Evolutionary conservation across 768 basidiomycete species (phyloP).

Genomic region (Suillus americanus): DNA sequence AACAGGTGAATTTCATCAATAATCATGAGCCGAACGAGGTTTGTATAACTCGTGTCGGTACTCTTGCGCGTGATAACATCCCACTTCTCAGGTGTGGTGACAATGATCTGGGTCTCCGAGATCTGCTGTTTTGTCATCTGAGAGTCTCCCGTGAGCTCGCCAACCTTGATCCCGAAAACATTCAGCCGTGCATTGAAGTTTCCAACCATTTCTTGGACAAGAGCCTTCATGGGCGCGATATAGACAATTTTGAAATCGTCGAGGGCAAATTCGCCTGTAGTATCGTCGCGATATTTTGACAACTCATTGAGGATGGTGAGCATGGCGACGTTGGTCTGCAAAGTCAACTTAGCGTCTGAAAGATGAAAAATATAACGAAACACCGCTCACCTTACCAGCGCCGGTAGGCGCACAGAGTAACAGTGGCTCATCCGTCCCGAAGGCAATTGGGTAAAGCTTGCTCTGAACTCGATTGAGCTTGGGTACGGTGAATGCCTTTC

Average conservation of each 20-base stretch:
- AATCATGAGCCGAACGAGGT: slow-evolving; percentile 93
- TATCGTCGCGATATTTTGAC: slow-evolving; percentile 80
- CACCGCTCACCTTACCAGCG: slow-evolving; percentile 85
- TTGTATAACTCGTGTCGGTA: slow-evolving; percentile 95
- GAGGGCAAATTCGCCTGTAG: slow-evolving; percentile 77
- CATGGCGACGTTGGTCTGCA: slow-evolving; percentile 96
- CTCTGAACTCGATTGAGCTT: slow-evolving; percentile 91
- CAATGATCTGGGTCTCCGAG: slow-evolving; percentile 94
- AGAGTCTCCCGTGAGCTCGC: slow-evolving; percentile 94
- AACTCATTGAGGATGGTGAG: slow-evolving; percentile 91
- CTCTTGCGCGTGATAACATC: slow-evolving; percentile 99
- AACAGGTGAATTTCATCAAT: slow-evolving; percentile 98
- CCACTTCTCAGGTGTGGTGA: slow-evolving; percentile 99
- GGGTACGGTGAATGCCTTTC: slow-evolving; percentile 79
- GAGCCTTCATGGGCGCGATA: slow-evolving; percentile 98
- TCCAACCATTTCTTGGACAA: slow-evolving; percentile 98
- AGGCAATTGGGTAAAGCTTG: slow-evolving; percentile 89
- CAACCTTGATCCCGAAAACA: slow-evolving; percentile 77
- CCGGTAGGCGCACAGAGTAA: slow-evolving; percentile 97
- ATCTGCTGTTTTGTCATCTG: slow-evolving; percentile 99
- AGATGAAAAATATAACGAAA: not conserved
- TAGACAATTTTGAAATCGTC: slow-evolving; percentile 96
- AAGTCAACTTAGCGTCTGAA: slow-evolving; percentile 13
- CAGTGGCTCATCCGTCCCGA: slow-evolving; percentile 92
- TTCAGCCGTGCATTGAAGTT: slow-evolving; percentile 82